Conservation (phyloP, 371 early-diverging fungal genomes). For the Basidiobolus meristosporus region DNA sequence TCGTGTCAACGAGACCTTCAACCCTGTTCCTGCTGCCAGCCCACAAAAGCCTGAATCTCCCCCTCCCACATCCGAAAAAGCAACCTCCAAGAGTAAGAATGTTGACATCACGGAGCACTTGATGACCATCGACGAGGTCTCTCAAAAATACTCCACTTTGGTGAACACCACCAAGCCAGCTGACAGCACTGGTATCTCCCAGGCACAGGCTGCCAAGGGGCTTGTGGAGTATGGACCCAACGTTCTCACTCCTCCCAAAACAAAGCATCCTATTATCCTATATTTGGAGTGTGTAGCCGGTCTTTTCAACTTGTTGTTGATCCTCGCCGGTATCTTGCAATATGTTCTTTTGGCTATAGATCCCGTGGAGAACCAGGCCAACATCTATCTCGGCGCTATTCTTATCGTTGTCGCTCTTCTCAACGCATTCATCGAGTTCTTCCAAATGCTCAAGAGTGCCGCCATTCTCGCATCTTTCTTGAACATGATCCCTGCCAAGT, state of each 20-base stretch:
- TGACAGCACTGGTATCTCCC: conserved; percentile 45
- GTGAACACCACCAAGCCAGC: conserved; percentile 33
- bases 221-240: conserved; percentile 60
- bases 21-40: no score
- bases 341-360: conserved; percentile 64
- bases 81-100: background rate
- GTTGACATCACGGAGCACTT: conserved; percentile 53
- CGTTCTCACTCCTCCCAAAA: conserved; percentile 70
- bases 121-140: conserved; percentile 40
- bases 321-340: conserved; percentile 58
- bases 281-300: conserved; percentile 49
- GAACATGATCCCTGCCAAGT: conserved; percentile 69
- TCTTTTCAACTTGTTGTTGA: conserved; percentile 73
- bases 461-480: conserved; percentile 76
- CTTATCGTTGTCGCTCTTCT: conserved; percentile 71
- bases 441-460: conserved; percentile 67
- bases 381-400: conserved; percentile 76
- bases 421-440: conserved; percentile 84
- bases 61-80: no score
- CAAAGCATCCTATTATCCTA: conserved; percentile 38
- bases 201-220: conserved; percentile 31
- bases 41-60: no score
- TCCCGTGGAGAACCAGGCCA: conserved; percentile 33
- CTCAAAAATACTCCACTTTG: conserved; percentile 24
- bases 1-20: no score